A percentile compares a stretch with the other conserved stretches of the same genome.
Evolutionary conservation across 1,139 yeast species (phyloP).

Genomic region (Pichia sp.): DNA sequence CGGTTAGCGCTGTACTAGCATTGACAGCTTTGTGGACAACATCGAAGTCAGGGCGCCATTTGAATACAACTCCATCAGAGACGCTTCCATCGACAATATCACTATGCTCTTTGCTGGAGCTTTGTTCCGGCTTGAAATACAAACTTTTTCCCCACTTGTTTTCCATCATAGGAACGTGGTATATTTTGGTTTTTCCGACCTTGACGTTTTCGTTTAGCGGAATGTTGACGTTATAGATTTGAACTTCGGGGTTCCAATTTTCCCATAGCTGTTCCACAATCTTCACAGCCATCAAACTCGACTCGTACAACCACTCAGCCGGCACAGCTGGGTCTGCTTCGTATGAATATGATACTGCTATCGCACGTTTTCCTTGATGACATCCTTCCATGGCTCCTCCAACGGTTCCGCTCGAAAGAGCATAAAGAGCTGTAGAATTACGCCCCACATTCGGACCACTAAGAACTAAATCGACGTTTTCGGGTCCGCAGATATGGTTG

Average conservation of each 20-base stretch:
- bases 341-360: slow-evolving; percentile 84
- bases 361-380: slow-evolving; percentile 66
- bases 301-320: slow-evolving; percentile 53
- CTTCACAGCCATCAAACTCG: slow-evolving; percentile 63
- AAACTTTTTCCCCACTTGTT: slow-evolving; percentile 61
- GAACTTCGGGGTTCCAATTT: slow-evolving; percentile 55
- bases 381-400: slow-evolving; percentile 98
- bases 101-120: slow-evolving; percentile 29
- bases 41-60: slow-evolving; percentile 83
- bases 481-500: slow-evolving; percentile 54
- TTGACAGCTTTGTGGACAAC: slow-evolving; percentile 60
- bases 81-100: slow-evolving; percentile 46
- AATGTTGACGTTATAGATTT: slow-evolving; percentile 77
- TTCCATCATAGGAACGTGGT: slow-evolving; percentile 72
- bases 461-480: slow-evolving; percentile 75
- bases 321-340: slow-evolving; percentile 49
- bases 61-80: slow-evolving; percentile 44
- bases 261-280: slow-evolving; percentile 55
- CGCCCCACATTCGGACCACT: slow-evolving; percentile 97
- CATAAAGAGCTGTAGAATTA: slow-evolving; percentile 85
- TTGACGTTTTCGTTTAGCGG: slow-evolving; percentile 53
- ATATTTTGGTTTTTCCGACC: slow-evolving; percentile 48
- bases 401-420: slow-evolving; percentile 90
- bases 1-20: slow-evolving; percentile 46
- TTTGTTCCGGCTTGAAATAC: slow-evolving; percentile 16